Conservation (phyloP, 2,329 filamentous ascomycete genomes). For the Trichoderma sp. region DNA sequence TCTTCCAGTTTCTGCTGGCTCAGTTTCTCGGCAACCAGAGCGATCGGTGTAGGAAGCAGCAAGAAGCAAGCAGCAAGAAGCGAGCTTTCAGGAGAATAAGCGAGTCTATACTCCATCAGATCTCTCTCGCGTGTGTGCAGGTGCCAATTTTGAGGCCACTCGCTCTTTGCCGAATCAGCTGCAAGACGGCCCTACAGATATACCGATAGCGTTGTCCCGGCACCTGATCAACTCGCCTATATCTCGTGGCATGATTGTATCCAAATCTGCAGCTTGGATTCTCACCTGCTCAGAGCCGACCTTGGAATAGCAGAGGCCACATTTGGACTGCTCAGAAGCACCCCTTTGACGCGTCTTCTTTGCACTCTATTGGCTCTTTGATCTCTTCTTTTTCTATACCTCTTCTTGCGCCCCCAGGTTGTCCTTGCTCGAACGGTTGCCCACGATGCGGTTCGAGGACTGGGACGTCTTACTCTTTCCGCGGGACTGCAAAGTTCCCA, state of each 20-base stretch:
- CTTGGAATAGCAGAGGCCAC: constrained; percentile 19
- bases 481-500: constrained; percentile 63
- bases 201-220: constrained; percentile 18
- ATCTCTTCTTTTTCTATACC: constrained; percentile 4
- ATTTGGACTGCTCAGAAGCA: constrained; percentile 3
- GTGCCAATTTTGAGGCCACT: constrained; percentile 5
- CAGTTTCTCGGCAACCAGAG: background rate
- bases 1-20: background rate
- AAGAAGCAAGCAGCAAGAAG: constrained; percentile 12
- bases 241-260: background rate
- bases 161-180: background rate
- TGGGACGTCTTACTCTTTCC: constrained; percentile 88
- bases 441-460: constrained; percentile 77
- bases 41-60: background rate
- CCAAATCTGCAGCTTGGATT: background rate
- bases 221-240: constrained; percentile 4
- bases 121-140: background rate
- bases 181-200: background rate
- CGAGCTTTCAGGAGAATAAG: background rate
- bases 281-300: background rate
- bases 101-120: background rate
- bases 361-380: background rate
- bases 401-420: background rate
- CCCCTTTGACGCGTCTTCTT: background rate
- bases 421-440: background rate